These are phyloP conservation scores for Pezicula neosporulosa DNA, from an alignment of 2,329 filamentous ascomycete genomes.

Conservation along the genomic window DNA sequence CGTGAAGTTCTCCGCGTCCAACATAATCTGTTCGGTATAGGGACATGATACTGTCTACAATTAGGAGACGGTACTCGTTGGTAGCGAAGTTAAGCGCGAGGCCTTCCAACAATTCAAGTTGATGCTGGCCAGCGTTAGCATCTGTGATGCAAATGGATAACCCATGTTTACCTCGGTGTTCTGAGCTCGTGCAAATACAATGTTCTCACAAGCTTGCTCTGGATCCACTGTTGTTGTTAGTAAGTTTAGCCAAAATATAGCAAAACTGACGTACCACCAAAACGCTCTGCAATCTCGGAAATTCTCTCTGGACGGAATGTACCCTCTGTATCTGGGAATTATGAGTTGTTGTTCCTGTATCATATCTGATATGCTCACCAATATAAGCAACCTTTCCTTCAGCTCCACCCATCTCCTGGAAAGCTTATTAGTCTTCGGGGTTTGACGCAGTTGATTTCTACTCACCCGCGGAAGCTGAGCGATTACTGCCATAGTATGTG, in stretches of 20 bases:
- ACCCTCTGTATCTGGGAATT: constrained; percentile 49
- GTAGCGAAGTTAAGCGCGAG: constrained; percentile 58
- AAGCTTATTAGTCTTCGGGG: background rate
- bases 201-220: constrained; percentile 60
- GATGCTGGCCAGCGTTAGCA: constrained; percentile 39
- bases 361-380: constrained; percentile 32
- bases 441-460: background rate
- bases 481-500: constrained; percentile 65
- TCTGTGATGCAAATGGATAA: background rate
- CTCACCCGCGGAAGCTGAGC: constrained; percentile 47
- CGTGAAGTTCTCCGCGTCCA: constrained; percentile 64
- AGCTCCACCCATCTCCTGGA: constrained; percentile 57
- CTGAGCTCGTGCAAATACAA: constrained; percentile 59
- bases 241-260: background rate
- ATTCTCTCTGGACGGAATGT: constrained; percentile 67
- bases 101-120: constrained; percentile 57
- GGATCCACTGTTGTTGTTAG: constrained; percentile 43
- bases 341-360: background rate
- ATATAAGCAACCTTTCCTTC: constrained; percentile 69
- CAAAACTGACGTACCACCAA: constrained; percentile 38
- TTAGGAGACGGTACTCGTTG: constrained; percentile 61
- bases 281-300: constrained; percentile 62
- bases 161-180: constrained; percentile 51
- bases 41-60: constrained; percentile 70
- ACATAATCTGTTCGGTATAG: constrained; percentile 65